These are phyloP conservation scores for Heliosperma pusillum DNA, from an alignment of 148 eudicot species.

Conservation along the genomic window DNA sequence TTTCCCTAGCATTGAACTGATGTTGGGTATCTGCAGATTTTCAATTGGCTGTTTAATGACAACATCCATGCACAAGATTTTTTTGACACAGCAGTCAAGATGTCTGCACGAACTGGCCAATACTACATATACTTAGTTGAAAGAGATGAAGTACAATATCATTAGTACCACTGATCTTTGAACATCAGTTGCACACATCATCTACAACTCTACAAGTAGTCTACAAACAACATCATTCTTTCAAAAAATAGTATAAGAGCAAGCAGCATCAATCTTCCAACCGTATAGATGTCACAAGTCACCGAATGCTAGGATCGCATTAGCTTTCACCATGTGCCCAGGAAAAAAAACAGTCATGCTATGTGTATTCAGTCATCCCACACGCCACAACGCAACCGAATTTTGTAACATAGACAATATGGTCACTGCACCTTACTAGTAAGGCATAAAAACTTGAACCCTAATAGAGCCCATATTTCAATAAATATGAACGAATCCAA, in stretches of 20 bases:
- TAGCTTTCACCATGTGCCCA: not conserved
- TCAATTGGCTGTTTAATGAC: conserved; percentile 11
- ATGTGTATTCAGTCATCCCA: too few species aligned
- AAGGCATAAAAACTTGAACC: too few species aligned
- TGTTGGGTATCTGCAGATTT: conserved; percentile 81
- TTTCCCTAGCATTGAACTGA: conserved; percentile 87
- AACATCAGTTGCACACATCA: too few species aligned
- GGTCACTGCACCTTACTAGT: too few species aligned
- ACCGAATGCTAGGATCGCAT: not conserved
- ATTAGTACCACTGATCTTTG: too few species aligned
- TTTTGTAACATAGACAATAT: too few species aligned
- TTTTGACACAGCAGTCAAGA: not conserved
- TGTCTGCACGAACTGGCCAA: not conserved
- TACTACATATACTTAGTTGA: not conserved
- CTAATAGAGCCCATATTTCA: too few species aligned
- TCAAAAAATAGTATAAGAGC: not conserved
- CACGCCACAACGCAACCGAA: too few species aligned
- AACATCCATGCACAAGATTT: not conserved
- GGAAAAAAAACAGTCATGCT: too few species aligned
- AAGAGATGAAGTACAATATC: not conserved
- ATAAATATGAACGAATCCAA: too few species aligned
- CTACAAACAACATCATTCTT: too few species aligned
- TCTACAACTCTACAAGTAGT: too few species aligned
- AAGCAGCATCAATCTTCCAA: not conserved
- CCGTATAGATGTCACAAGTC: not conserved